These are phyloP conservation scores for Ophiostoma triangulosporum DNA, from an alignment of 2,329 filamentous ascomycete genomes.

Conservation along the genomic window DNA sequence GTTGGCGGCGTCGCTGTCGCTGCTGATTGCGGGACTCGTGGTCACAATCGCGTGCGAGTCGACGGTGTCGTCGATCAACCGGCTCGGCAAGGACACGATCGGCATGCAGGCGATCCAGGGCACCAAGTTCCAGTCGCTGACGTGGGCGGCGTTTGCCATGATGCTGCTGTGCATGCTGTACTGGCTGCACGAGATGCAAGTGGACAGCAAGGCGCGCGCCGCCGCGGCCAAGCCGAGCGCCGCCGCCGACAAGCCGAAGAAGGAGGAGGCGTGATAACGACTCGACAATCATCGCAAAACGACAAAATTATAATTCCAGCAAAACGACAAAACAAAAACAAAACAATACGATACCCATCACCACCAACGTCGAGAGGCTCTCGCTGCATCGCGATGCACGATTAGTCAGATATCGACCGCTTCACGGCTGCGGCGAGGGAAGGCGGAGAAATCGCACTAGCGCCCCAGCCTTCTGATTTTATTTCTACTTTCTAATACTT, in stretches of 20 bases:
- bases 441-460: background rate
- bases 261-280: no score
- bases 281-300: no score
- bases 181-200: slow-evolving; percentile 26
- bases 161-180: slow-evolving; percentile 28
- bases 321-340: background rate
- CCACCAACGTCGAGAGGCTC: background rate
- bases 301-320: background rate
- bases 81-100: slow-evolving; percentile 24
- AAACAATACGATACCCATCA: background rate
- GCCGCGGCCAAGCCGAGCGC: background rate
- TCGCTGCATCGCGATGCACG: background rate
- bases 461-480: background rate
- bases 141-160: slow-evolving; percentile 33
- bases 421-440: background rate
- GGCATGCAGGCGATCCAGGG: slow-evolving; percentile 32
- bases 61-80: slow-evolving; percentile 14
- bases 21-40: slow-evolving; percentile 13
- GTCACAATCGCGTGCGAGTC: slow-evolving; percentile 5
- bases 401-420: background rate
- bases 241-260: background rate
- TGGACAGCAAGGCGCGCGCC: slow-evolving; percentile 17
- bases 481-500: background rate
- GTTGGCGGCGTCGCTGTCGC: slow-evolving; percentile 20
- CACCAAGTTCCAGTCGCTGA: slow-evolving; percentile 29